phyloP scores from a whole-genome alignment of 371 early-diverging fungal species.

The Funneliformis caledonium region DNA sequence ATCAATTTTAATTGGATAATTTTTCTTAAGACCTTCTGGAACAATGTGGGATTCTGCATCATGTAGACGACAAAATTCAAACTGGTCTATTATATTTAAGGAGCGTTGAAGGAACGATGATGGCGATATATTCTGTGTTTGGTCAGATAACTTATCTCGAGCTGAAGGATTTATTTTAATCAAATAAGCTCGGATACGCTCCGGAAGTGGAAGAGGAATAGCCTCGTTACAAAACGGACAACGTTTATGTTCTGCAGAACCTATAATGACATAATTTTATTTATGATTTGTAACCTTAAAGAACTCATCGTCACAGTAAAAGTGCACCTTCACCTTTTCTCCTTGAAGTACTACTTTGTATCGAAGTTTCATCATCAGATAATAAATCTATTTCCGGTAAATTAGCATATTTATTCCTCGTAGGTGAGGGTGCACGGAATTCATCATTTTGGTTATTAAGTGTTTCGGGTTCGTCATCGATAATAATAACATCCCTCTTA shows the following conservation, averaged over 20 bases:
- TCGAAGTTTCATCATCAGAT: not conserved
- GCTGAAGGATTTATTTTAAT: not conserved
- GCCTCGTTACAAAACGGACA: slow-evolving; percentile 22
- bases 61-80: slow-evolving; percentile 25
- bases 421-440: slow-evolving; percentile 11
- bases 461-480: not conserved
- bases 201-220: slow-evolving; percentile 11
- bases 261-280: not conserved
- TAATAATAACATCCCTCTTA: too few relatives aligned
- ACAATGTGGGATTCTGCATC: slow-evolving; percentile 16
- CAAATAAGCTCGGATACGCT: slow-evolving; percentile 3
- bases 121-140: not conserved
- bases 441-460: not conserved
- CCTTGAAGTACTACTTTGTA: not conserved
- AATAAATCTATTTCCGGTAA: slow-evolving; percentile 14
- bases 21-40: slow-evolving; percentile 26
- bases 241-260: not conserved
- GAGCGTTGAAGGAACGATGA: not conserved
- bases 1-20: slow-evolving; percentile 13
- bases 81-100: not conserved
- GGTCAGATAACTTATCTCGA: too few relatives aligned
- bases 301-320: not conserved
- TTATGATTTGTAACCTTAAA: too few relatives aligned
- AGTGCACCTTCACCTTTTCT: slow-evolving; percentile 11
- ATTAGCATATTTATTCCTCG: not conserved